Conservation (phyloP, 768 basidiomycete species). For the Boletus rex-veris region DNA sequence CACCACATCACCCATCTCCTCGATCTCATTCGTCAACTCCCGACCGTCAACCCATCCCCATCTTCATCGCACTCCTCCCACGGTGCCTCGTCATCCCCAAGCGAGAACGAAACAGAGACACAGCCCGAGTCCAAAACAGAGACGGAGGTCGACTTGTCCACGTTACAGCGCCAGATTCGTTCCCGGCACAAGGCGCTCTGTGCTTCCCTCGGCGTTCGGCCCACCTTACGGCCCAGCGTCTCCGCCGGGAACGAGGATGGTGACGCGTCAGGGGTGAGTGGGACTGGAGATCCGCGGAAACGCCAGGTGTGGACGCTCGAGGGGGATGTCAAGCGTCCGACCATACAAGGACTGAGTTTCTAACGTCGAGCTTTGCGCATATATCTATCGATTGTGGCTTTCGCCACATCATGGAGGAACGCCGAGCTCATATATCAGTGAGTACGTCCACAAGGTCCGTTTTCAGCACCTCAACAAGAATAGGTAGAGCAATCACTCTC, state of each 20-base stretch:
- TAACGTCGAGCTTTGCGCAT: conserved; percentile 23
- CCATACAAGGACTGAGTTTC: background rate
- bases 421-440: too few species aligned
- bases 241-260: background rate
- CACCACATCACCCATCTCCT: conserved; percentile 70
- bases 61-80: too few species aligned
- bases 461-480: too few species aligned
- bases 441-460: too few species aligned
- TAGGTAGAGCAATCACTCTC: too few species aligned
- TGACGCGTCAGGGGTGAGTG: too few species aligned
- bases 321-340: conserved; percentile 2
- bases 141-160: conserved; percentile 53
- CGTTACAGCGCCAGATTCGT: conserved; percentile 78
- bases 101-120: too few species aligned
- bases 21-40: conserved; percentile 70
- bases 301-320: conserved; percentile 13
- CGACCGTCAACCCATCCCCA: conserved; percentile 59
- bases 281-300: background rate
- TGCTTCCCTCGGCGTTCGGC: conserved; percentile 68
- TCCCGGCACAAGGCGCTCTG: conserved; percentile 87
- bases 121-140: too few species aligned
- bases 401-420: too few species aligned
- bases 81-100: too few species aligned
- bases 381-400: too few species aligned
- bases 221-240: conserved; percentile 34